These are phyloP conservation scores for Zymoseptoria brevis DNA, from an alignment of 2,329 filamentous ascomycete genomes.

Conservation along the genomic window DNA sequence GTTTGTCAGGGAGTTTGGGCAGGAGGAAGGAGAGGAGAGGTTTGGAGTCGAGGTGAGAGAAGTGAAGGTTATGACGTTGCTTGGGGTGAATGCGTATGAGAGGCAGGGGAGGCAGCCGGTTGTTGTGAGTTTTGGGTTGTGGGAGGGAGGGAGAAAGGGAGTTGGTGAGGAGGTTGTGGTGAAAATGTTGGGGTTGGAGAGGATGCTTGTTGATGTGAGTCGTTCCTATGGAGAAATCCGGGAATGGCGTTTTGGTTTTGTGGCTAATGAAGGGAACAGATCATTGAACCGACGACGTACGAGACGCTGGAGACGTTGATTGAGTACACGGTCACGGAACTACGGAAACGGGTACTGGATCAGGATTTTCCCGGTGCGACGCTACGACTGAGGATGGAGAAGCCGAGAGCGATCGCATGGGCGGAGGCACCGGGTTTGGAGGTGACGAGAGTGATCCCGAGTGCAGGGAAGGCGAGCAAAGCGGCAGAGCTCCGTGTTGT, in stretches of 20 bases:
- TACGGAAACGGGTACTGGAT: constrained; percentile 28
- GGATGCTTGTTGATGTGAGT: constrained; percentile 54
- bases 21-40: not conserved
- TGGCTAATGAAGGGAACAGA: constrained; percentile 10
- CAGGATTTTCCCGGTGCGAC: constrained; percentile 36
- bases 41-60: constrained; percentile 41
- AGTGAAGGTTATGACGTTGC: constrained; percentile 57
- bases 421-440: constrained; percentile 66
- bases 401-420: constrained; percentile 64
- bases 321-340: constrained; percentile 38
- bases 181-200: constrained; percentile 50
- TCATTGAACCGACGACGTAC: constrained; percentile 36
- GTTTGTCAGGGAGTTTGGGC: constrained; percentile 24
- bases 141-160: constrained; percentile 15
- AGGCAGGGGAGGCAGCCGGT: constrained; percentile 57
- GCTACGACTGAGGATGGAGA: constrained; percentile 57
- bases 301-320: constrained; percentile 42
- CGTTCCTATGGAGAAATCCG: not conserved
- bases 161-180: constrained; percentile 16
- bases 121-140: constrained; percentile 49
- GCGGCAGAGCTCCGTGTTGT: constrained; percentile 10
- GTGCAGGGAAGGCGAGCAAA: not conserved
- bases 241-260: not conserved
- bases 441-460: constrained; percentile 31
- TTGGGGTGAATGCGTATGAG: constrained; percentile 68